Conservation (phyloP, 345 rosid genomes). For the Linum usitatissimum region DNA sequence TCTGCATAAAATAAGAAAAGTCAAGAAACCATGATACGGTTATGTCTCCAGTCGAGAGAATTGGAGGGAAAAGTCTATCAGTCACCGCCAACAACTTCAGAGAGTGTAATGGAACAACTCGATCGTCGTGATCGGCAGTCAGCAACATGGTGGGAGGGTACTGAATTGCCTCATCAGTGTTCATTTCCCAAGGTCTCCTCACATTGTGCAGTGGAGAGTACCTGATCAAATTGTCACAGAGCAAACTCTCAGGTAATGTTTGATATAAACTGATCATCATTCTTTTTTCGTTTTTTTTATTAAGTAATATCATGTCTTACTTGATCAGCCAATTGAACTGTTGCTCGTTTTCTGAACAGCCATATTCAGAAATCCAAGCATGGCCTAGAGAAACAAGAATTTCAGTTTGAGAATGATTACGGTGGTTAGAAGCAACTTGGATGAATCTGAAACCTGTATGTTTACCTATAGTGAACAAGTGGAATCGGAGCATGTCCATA, state of each 20-base stretch:
- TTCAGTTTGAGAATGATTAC: no score
- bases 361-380: conserved; percentile 89
- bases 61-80: background rate
- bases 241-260: no score
- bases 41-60: background rate
- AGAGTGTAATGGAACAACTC: conserved; percentile 84
- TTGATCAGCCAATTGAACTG: conserved; percentile 84
- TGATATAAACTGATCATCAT: conserved; percentile 14
- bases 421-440: no score
- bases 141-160: conserved; percentile 91
- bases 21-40: background rate
- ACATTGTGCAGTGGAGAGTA: conserved; percentile 94
- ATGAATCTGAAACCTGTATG: no score
- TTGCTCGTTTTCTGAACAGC: conserved; percentile 78
- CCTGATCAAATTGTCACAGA: conserved; percentile 16
- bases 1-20: conserved; percentile 26
- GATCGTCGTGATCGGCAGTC: conserved; percentile 95
- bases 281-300: no score
- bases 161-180: conserved; percentile 27
- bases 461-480: conserved; percentile 74
- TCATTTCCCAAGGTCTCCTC: conserved; percentile 82
- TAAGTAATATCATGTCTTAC: conserved; percentile 29
- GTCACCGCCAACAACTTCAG: conserved; percentile 81
- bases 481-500: conserved; percentile 97
- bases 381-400: conserved; percentile 17